Percentiles rank a stretch among this genome's conserved stretches.
Conservation (phyloP, 2,329 filamentous ascomycete species). For the Penicillium sp. region DNA sequence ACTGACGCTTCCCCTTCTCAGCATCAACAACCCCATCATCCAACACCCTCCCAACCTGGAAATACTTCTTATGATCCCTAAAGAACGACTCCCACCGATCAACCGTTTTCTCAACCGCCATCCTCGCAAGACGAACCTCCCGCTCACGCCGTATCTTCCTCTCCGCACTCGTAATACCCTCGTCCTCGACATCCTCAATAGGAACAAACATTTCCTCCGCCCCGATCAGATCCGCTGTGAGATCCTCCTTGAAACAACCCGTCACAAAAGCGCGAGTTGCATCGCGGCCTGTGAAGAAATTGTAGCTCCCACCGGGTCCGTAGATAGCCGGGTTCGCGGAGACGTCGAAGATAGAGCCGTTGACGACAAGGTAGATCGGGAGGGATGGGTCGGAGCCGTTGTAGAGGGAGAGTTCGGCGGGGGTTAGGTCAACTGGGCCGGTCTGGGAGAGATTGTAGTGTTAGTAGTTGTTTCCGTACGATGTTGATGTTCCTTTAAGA, state of each 20-base stretch:
- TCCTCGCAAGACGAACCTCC: slow-evolving; percentile 69
- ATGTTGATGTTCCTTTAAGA: not conserved
- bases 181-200: slow-evolving; percentile 64
- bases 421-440: slow-evolving; percentile 73
- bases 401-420: slow-evolving; percentile 73
- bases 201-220: slow-evolving; percentile 83
- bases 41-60: slow-evolving; percentile 76
- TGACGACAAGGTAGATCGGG: slow-evolving; percentile 88
- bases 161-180: slow-evolving; percentile 44
- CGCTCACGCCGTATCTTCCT: slow-evolving; percentile 61
- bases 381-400: slow-evolving; percentile 76
- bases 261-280: slow-evolving; percentile 89
- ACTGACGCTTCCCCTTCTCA: slow-evolving; percentile 60
- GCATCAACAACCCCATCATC: slow-evolving; percentile 52
- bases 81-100: slow-evolving; percentile 88
- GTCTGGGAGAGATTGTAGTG: slow-evolving; percentile 40
- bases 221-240: slow-evolving; percentile 81
- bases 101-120: slow-evolving; percentile 70
- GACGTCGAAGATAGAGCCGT: slow-evolving; percentile 71
- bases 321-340: slow-evolving; percentile 64
- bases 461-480: not conserved
- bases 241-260: slow-evolving; percentile 87
- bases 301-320: slow-evolving; percentile 84
- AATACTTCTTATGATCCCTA: slow-evolving; percentile 77
- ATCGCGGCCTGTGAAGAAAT: slow-evolving; percentile 84